phyloP scores from a whole-genome alignment of 202 grass and related monocot species.

The Setaria viridis region DNA sequence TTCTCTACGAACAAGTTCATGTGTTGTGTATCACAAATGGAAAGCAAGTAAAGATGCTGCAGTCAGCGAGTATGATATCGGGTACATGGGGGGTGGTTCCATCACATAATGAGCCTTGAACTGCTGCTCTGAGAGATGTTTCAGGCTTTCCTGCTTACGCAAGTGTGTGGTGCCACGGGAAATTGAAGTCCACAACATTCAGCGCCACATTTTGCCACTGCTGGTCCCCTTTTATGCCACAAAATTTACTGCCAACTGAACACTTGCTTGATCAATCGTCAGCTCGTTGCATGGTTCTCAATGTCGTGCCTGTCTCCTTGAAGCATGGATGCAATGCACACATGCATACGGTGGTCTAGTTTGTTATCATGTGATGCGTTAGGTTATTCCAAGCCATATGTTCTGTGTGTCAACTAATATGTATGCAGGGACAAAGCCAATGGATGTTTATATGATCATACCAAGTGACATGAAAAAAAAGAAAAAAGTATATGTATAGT shows the following conservation, averaged over 20 bases:
- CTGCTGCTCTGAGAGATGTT: conserved; percentile 40
- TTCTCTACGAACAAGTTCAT: conserved; percentile 31
- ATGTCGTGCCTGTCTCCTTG: conserved; percentile 36
- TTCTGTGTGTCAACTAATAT: too few relatives aligned
- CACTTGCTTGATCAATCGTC: conserved; percentile 27
- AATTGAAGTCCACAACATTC: conserved; percentile 49
- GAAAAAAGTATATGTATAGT: neutral
- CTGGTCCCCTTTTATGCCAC: conserved; percentile 25
- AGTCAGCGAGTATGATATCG: conserved; percentile 3
- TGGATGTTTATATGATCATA: neutral
- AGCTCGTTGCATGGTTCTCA: conserved; percentile 36
- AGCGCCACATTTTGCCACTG: conserved; percentile 24
- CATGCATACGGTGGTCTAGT: neutral
- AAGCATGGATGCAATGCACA: conserved; percentile 34
- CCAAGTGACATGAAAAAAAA: neutral
- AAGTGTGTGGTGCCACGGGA: conserved; percentile 4
- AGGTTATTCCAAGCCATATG: too few relatives aligned
- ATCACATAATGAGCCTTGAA: conserved; percentile 57
- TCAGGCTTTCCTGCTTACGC: conserved; percentile 52
- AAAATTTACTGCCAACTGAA: conserved; percentile 46
- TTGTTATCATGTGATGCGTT: too few relatives aligned
- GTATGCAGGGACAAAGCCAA: neutral
- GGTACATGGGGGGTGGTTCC: conserved; percentile 32
- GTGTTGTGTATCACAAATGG: conserved; percentile 40
- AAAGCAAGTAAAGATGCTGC: conserved; percentile 39